phyloP scores from a whole-genome alignment of 2,329 filamentous ascomycete species.

The Trichoderma guizhouense region DNA sequence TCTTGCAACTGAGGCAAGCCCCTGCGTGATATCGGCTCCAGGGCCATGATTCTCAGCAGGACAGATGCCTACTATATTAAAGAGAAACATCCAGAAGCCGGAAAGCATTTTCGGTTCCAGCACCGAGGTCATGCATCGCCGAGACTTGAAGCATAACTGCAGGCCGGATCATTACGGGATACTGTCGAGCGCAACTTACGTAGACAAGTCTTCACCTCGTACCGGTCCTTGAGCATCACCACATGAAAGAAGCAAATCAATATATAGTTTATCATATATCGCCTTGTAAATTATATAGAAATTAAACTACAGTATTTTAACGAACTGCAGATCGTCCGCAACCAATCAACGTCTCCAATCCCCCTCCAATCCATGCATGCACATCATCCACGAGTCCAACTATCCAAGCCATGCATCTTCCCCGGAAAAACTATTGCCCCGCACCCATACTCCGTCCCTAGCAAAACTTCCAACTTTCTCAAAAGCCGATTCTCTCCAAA shows the following conservation, averaged over 20 bases:
- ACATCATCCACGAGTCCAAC: slow-evolving; percentile 13
- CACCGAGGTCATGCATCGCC: background rate
- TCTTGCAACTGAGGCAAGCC: background rate
- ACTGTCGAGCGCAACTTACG: background rate
- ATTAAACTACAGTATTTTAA: background rate
- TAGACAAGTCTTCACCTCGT: background rate
- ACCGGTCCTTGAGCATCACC: background rate
- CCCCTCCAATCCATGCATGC: slow-evolving; percentile 17
- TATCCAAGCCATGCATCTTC: background rate
- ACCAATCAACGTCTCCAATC: background rate
- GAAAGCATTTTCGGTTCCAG: background rate
- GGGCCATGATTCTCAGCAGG: background rate
- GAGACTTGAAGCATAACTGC: background rate
- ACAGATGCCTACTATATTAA: background rate
- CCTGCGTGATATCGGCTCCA: background rate
- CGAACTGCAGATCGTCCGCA: background rate
- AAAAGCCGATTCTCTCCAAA: background rate
- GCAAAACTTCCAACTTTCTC: slow-evolving; percentile 17
- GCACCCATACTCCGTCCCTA: background rate
- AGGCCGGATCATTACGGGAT: background rate
- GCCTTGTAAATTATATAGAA: background rate
- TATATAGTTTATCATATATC: background rate
- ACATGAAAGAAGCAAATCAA: background rate
- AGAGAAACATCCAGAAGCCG: background rate
- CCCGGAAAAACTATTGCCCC: background rate